Percentiles rank a stretch among this genome's conserved stretches.
These are phyloP conservation scores for Chrysopogon serrulatus DNA, from an alignment of 176 grass and related monocot species.

Conservation along the genomic window DNA sequence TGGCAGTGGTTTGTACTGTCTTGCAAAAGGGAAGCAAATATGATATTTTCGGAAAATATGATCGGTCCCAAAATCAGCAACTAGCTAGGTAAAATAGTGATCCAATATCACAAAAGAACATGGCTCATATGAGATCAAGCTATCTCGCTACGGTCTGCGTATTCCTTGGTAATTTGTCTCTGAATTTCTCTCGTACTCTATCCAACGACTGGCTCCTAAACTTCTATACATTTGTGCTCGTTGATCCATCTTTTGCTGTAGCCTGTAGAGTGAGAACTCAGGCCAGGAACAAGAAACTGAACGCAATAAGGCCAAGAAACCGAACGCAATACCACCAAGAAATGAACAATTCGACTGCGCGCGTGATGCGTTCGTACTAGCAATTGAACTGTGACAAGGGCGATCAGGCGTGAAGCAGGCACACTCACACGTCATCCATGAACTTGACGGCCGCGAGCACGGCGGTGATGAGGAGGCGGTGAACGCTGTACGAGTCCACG, in stretches of 20 bases:
- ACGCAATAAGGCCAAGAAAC: not conserved
- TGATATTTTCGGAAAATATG: not conserved
- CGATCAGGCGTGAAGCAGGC: not conserved
- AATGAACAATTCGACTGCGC: not conserved
- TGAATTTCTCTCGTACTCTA: not conserved
- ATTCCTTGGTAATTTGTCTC: not conserved
- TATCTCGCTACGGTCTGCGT: not conserved
- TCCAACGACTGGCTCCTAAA: not conserved
- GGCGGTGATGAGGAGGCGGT: slow-evolving; percentile 61
- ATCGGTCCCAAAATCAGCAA: not conserved
- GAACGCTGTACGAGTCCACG: slow-evolving; percentile 59
- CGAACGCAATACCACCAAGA: not conserved
- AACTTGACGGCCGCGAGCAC: slow-evolving; percentile 69
- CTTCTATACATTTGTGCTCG: not conserved
- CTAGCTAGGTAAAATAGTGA: not conserved
- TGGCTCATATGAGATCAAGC: not conserved
- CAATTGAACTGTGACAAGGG: not conserved
- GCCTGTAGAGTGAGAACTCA: not conserved
- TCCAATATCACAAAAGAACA: not conserved
- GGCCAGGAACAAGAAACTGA: not conserved
- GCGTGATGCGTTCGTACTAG: not conserved
- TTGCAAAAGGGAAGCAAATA: slow-evolving; percentile 6
- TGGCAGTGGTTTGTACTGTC: not conserved
- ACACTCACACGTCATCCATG: slow-evolving; percentile 54
- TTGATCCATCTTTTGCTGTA: not conserved